Evolutionary conservation across 1,284 basidiomycete genomes (phyloP).

Genomic region (Irpex rosettiformis): DNA sequence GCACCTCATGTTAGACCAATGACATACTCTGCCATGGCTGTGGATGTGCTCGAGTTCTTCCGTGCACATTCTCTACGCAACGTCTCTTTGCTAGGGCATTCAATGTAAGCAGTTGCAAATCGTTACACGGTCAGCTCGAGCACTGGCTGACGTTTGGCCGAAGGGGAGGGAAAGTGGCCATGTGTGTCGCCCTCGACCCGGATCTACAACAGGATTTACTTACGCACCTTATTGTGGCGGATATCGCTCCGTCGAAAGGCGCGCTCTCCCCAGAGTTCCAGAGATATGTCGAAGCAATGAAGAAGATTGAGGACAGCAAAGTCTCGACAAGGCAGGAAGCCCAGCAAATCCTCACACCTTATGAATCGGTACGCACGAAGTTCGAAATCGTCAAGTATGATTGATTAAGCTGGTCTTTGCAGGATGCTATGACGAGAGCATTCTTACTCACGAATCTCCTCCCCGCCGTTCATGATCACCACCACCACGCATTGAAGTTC

Average conservation of each 20-base stretch:
- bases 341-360: conserved; percentile 54
- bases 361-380: conserved; percentile 47
- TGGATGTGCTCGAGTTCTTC: conserved; percentile 65
- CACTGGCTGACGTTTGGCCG: too few relatives aligned
- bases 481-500: conserved; percentile 49
- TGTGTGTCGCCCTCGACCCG: conserved; percentile 69
- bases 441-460: conserved; percentile 85
- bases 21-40: conserved; percentile 71
- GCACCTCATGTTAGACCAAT: conserved; percentile 72
- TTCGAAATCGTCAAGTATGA: neutral
- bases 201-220: conserved; percentile 46
- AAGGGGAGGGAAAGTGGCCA: conserved; percentile 90
- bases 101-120: conserved; percentile 55
- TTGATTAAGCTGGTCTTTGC: neutral
- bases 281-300: conserved; percentile 69
- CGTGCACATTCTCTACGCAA: conserved; percentile 46
- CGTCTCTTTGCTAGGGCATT: conserved; percentile 79
- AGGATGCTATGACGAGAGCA: conserved; percentile 61
- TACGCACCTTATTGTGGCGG: conserved; percentile 70
- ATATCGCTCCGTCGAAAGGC: conserved; percentile 73
- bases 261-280: conserved; percentile 63
- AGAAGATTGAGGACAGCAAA: conserved; percentile 53
- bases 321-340: conserved; percentile 64
- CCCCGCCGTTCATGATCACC: conserved; percentile 25
- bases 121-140: neutral